Evolutionary conservation across 495 filamentous ascomycete genomes (phyloP).

Genomic region (Tuber borchii): DNA sequence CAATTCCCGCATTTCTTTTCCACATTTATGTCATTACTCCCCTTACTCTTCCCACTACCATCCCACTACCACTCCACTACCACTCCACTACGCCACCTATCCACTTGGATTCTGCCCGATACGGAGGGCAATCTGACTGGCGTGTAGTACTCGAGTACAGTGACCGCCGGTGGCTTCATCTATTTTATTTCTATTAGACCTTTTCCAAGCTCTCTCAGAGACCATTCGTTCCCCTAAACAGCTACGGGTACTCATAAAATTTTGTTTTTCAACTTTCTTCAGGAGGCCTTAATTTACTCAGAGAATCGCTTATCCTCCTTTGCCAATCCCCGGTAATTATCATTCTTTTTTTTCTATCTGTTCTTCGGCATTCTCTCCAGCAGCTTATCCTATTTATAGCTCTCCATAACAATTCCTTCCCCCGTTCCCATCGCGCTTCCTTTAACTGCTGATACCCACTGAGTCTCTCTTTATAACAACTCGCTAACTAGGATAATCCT

Average conservation of each 20-base stretch:
- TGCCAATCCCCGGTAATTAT: neutral
- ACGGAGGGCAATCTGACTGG: slow-evolving; percentile 23
- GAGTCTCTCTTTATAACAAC: neutral
- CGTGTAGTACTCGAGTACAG: slow-evolving; percentile 36
- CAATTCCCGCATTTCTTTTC: too few species aligned
- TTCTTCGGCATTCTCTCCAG: neutral
- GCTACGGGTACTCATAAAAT: slow-evolving; percentile 13
- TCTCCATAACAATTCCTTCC: slow-evolving; percentile 1
- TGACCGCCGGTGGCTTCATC: slow-evolving; percentile 37
- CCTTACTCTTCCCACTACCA: too few species aligned
- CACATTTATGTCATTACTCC: too few species aligned
- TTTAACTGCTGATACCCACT: neutral
- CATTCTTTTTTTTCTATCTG: neutral
- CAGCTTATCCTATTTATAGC: neutral
- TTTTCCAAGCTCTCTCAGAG: neutral
- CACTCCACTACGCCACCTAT: too few species aligned
- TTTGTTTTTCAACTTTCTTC: neutral
- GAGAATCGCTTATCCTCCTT: neutral
- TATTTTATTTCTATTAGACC: slow-evolving; percentile 10
- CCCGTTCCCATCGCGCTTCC: neutral
- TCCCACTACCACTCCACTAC: too few species aligned
- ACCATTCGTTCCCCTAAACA: neutral
- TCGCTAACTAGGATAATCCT: neutral
- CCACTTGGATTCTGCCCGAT: slow-evolving; percentile 26
- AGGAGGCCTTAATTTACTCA: neutral